Base-by-base conservation (phyloP, 1,284 basidiomycete genomes). In the Pseudozyma pruni region DNA sequence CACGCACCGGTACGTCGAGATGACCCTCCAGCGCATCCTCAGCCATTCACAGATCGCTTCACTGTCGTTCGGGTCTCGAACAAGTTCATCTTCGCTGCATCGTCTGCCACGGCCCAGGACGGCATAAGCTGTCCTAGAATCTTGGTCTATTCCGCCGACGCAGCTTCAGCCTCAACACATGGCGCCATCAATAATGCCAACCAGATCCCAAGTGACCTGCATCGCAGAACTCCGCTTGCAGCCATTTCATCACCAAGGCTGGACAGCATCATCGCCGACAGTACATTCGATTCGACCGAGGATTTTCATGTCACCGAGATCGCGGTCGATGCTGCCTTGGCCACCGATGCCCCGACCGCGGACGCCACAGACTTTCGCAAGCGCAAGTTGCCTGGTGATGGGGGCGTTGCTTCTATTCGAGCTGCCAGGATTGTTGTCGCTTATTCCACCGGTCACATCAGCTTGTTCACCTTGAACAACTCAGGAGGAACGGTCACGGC, bases 371-470 rank as follows among this genome's bases (percentile, higher is more conserved):
- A 10, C 9, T 14, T 22, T 25, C 37, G 45, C 25, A 64, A 64
- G 38, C 61, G 61, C 32, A 64, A 53, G 38, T 1, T 17, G 9
- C 9, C 23, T 2, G n/a, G 9, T 8, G 4, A 22, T 1, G 22
- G 22, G 1, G 16, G 17, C 1, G 5, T 17, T 4, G 8, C 34
- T 4, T 8, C 43, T 27, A 13, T 16, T 16, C 3, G 34, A 0
- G 29, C 29, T 7, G 25, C 49, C 9, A 67, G 58, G 4, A 37
- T 81, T 25, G 53, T 74, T 39, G 61, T 81, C 5, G 74, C 76
- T 45, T 80, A 75, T 49, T 73, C 74, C 9, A 76, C 69, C 5
- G 80, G 81, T 0, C 74, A 81, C 44, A 67, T 74, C 44, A 61
- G 75, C 23, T 23, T 82, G 25, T 81, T 82, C 38, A 53, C 53